Evolutionary conservation across 495 filamentous ascomycete species (phyloP).

Genomic region (Xylaria nigripes): DNA sequence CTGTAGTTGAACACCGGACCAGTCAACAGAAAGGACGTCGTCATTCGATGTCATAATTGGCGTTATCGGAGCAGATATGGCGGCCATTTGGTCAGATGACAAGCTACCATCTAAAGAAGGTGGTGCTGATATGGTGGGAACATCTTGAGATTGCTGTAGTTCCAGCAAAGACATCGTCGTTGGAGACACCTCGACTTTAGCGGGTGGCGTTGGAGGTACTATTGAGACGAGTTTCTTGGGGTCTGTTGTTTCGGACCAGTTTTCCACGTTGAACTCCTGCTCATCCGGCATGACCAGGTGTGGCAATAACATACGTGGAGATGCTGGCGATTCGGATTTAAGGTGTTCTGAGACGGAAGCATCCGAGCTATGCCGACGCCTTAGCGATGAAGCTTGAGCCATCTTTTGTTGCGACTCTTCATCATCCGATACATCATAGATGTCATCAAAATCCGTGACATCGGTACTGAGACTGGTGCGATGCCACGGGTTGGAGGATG

Average conservation of each 20-base stretch:
- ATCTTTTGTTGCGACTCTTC: constrained; percentile 24
- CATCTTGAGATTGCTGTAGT: constrained; percentile 41
- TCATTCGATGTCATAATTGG: constrained; percentile 58
- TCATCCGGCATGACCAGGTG: constrained; percentile 61
- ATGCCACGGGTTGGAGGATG: constrained; percentile 46
- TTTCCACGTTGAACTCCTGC: constrained; percentile 22
- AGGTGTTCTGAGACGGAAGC: constrained; percentile 23
- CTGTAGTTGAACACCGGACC: constrained; percentile 64
- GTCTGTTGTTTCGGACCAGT: constrained; percentile 33
- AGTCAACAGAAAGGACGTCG: constrained; percentile 40
- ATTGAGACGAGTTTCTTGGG: constrained; percentile 58
- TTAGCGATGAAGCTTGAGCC: constrained; percentile 25
- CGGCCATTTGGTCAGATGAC: constrained; percentile 74
- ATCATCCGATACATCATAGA: constrained; percentile 78
- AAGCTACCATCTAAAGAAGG: constrained; percentile 86
- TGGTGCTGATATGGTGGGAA: constrained; percentile 68
- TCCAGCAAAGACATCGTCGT: constrained; percentile 59
- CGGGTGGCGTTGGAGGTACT: constrained; percentile 65
- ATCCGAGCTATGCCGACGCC: constrained; percentile 29
- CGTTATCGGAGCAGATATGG: constrained; percentile 70
- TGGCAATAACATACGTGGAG: constrained; percentile 47
- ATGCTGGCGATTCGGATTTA: constrained; percentile 21
- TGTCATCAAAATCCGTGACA: constrained; percentile 66
- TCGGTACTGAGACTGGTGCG: constrained; percentile 46
- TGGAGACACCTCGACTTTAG: constrained; percentile 70